These are phyloP conservation scores for Hypomyces rosellus DNA, from an alignment of 2,329 filamentous ascomycete genomes.

Conservation along the genomic window DNA sequence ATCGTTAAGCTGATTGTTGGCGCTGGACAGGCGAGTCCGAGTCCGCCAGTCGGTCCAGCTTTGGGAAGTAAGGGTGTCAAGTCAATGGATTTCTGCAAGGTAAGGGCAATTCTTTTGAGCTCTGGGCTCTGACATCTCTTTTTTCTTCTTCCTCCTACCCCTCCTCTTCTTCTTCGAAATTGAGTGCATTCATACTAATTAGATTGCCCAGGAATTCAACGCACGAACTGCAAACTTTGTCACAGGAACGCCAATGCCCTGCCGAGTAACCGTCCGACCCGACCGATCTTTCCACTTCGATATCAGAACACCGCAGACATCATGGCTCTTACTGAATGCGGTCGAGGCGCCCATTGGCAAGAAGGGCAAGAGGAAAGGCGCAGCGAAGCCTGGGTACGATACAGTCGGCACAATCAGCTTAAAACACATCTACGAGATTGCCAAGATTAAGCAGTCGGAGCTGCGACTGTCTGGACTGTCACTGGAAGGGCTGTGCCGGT, in stretches of 20 bases:
- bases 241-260: conserved; percentile 79
- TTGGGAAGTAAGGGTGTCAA: conserved; percentile 97
- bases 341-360: conserved; percentile 65
- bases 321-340: conserved; percentile 79
- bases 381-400: conserved; percentile 67
- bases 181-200: background rate
- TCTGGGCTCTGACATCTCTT: background rate
- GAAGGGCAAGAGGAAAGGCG: conserved; percentile 74
- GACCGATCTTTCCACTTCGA: conserved; percentile 94
- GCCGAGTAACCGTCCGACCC: conserved; percentile 83
- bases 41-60: conserved; percentile 91
- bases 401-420: conserved; percentile 78
- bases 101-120: conserved; percentile 29
- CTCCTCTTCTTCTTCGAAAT: too few relatives aligned
- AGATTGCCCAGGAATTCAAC: conserved; percentile 75
- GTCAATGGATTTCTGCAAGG: conserved; percentile 99
- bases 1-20: conserved; percentile 97
- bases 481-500: conserved; percentile 65
- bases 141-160: background rate
- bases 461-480: conserved; percentile 64
- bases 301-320: conserved; percentile 87
- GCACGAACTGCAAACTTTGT: conserved; percentile 81
- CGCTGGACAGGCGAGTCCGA: conserved; percentile 88
- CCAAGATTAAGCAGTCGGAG: conserved; percentile 86
- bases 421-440: conserved; percentile 97